A percentile compares a stretch with the other conserved stretches of the same genome.
Conservation (phyloP, 2,329 filamentous ascomycete species). For the Xylaria sp. region DNA sequence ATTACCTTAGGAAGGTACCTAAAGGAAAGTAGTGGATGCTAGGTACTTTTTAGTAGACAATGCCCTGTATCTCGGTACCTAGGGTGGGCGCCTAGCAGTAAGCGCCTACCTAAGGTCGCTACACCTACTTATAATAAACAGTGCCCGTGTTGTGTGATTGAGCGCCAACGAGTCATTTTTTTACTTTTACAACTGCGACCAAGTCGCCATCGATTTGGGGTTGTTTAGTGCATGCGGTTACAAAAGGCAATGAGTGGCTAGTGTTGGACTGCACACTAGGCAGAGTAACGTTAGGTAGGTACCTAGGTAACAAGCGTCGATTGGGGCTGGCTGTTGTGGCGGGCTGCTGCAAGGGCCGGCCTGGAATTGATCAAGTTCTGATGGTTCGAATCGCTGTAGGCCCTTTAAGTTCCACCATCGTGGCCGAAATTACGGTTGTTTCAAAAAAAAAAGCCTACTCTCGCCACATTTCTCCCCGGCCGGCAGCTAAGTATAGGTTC, state of each 20-base stretch:
- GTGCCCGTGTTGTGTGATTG: background rate
- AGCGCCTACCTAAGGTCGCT: no score
- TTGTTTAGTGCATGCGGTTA: conserved; percentile 7
- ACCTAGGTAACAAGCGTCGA: background rate
- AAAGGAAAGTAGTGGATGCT: no score
- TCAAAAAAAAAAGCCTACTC: conserved; percentile 21
- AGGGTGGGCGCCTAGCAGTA: no score
- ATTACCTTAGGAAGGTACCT: no score
- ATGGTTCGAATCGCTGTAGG: conserved; percentile 11
- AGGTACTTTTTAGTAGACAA: background rate
- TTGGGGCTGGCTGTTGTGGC: background rate
- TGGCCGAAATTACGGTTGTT: conserved; percentile 30
- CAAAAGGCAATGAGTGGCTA: conserved; percentile 13
- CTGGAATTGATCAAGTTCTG: conserved; percentile 5
- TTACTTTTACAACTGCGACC: background rate
- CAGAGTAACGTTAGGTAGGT: background rate
- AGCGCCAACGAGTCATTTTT: conserved; percentile 2
- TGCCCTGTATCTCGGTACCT: no score
- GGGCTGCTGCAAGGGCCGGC: conserved; percentile 8
- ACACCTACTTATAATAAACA: no score
- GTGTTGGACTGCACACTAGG: background rate
- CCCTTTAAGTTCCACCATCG: background rate
- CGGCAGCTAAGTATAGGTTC: background rate
- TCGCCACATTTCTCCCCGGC: background rate
- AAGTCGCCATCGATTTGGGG: background rate